phyloP scores from a whole-genome alignment of 2,329 filamentous ascomycete genomes.

The Neonectria sp. region DNA sequence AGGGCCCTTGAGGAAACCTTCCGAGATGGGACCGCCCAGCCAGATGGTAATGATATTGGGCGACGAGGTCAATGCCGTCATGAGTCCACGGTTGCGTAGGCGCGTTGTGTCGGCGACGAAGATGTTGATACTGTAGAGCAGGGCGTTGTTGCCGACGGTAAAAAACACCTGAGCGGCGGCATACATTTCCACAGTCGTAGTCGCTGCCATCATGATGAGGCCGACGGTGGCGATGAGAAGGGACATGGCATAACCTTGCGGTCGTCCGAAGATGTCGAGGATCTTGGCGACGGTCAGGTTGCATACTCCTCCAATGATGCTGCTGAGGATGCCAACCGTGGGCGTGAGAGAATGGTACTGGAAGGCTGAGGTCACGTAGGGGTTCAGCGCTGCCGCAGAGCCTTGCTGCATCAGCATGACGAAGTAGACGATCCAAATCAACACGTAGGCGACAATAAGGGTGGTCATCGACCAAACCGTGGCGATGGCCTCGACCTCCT shows the following conservation, averaged over 20 bases:
- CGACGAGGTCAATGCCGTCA: constrained; percentile 49
- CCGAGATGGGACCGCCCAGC: constrained; percentile 44
- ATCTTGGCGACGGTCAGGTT: constrained; percentile 76
- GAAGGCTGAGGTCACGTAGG: neutral
- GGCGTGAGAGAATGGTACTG: constrained; percentile 63
- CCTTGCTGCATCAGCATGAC: neutral
- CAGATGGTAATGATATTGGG: constrained; percentile 17
- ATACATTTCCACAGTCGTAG: constrained; percentile 9
- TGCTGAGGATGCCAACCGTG: constrained; percentile 65
- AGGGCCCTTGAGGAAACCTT: constrained; percentile 42
- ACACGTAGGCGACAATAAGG: neutral
- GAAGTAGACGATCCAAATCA: constrained; percentile 2
- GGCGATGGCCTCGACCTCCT: neutral
- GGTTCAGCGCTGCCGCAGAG: neutral
- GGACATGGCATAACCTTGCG: constrained; percentile 71
- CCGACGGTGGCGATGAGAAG: constrained; percentile 60
- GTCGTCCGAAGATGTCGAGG: constrained; percentile 74
- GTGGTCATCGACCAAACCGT: neutral
- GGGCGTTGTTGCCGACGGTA: constrained; percentile 56
- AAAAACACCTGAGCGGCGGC: neutral
- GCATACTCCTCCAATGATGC: constrained; percentile 67
- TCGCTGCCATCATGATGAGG: constrained; percentile 55
- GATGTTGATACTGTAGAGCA: constrained; percentile 49
- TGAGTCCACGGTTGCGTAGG: constrained; percentile 50
- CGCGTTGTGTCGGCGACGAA: constrained; percentile 51